Conservation (phyloP, 805 yeast species). For the Kluyveromyces nonfermentans region DNA sequence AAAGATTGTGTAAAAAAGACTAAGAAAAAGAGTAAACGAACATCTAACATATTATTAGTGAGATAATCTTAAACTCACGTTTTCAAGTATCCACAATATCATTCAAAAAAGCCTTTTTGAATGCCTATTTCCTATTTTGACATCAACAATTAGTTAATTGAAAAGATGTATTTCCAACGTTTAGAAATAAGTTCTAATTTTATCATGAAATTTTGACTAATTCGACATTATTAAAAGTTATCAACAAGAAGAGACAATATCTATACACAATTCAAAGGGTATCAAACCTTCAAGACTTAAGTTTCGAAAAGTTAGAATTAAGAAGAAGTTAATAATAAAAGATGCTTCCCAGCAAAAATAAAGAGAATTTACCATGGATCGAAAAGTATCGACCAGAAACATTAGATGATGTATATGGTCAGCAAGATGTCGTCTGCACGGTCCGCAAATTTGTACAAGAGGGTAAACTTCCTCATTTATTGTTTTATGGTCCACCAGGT, state of each 20-base stretch:
- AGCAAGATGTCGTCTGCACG: slow-evolving; percentile 74
- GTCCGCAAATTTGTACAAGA: slow-evolving; percentile 76
- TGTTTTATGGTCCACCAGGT: slow-evolving; percentile 94
- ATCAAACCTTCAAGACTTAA: too few species aligned
- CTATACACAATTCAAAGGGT: neutral
- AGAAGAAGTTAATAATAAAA: neutral
- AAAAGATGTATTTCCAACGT: too few species aligned
- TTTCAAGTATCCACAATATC: too few species aligned
- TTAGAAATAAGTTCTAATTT: too few species aligned
- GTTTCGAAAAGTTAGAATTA: neutral
- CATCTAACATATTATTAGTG: too few species aligned
- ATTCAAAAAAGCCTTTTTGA: neutral
- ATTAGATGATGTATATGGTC: slow-evolving; percentile 86
- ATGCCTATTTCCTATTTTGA: too few species aligned
- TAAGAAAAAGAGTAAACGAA: neutral
- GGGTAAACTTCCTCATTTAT: slow-evolving; percentile 79
- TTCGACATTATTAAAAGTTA: too few species aligned
- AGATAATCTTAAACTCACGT: neutral
- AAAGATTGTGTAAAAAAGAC: neutral
- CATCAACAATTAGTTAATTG: too few species aligned
- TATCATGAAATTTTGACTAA: neutral
- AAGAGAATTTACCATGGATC: slow-evolving; percentile 71
- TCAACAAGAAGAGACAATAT: too few species aligned
- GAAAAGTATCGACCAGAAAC: slow-evolving; percentile 89
- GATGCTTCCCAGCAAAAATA: neutral